These are phyloP conservation scores for Syzygium jambos DNA, from an alignment of 345 rosid genomes.

Conservation along the genomic window DNA sequence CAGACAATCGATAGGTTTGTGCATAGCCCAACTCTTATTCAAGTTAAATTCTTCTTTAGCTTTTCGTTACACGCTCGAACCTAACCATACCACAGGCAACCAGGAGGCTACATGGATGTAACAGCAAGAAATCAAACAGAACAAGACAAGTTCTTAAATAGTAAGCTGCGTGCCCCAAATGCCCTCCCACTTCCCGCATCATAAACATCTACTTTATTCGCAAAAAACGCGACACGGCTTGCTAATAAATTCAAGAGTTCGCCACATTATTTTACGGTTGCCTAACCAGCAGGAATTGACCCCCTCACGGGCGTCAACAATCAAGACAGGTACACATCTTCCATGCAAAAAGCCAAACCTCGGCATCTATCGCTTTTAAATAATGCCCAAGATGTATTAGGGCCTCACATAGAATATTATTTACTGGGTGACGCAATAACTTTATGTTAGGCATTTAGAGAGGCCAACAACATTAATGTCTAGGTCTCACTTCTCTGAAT, in stretches of 20 bases:
- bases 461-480: background rate
- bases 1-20: background rate
- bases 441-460: background rate
- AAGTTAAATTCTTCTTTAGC: background rate
- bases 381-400: background rate
- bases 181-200: background rate
- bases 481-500: background rate
- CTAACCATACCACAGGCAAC: background rate
- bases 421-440: background rate
- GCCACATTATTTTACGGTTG: background rate
- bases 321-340: background rate
- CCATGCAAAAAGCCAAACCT: background rate
- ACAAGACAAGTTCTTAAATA: background rate
- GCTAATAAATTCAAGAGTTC: background rate
- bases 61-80: background rate
- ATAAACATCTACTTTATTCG: background rate
- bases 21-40: background rate
- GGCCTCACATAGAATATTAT: background rate
- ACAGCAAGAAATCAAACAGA: background rate
- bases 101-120: background rate
- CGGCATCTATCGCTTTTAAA: background rate
- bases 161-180: constrained; percentile 8
- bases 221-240: background rate
- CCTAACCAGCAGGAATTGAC: background rate
- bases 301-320: background rate